Evolutionary conservation across 2,329 filamentous ascomycete species (phyloP).

Genomic region (Scedosporium minutisporum): DNA sequence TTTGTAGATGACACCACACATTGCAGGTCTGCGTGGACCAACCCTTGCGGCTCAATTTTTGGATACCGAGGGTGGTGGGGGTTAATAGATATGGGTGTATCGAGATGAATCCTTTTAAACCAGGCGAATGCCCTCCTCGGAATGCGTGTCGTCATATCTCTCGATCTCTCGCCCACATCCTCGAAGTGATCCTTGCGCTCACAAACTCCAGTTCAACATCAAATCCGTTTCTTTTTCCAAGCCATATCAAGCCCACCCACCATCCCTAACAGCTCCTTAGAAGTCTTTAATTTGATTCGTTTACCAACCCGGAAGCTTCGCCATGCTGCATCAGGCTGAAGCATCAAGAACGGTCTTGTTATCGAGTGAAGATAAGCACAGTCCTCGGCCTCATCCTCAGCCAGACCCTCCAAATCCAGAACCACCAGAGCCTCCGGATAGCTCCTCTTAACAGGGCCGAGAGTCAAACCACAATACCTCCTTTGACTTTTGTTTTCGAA

Average conservation of each 20-base stretch:
- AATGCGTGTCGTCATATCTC: too few species aligned
- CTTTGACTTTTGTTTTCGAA: too few species aligned
- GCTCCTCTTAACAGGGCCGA: background rate
- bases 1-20: background rate
- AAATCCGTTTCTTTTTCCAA: background rate
- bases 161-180: too few species aligned
- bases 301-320: background rate
- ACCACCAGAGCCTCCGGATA: background rate
- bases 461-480: too few species aligned
- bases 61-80: background rate
- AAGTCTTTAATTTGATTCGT: background rate
- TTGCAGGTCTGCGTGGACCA: background rate
- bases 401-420: background rate
- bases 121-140: background rate
- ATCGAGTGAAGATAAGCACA: background rate
- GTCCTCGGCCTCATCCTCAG: background rate
- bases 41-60: background rate
- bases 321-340: background rate
- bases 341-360: background rate
- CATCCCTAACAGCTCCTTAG: too few species aligned
- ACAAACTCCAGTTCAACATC: background rate
- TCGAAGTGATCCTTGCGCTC: too few species aligned
- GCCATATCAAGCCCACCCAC: too few species aligned
- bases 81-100: background rate
- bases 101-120: background rate